Percentiles rank a stretch among this genome's conserved stretches.
phyloP scores from a whole-genome alignment of 2,329 filamentous ascomycete species.

The Paecilomyces formosus region DNA sequence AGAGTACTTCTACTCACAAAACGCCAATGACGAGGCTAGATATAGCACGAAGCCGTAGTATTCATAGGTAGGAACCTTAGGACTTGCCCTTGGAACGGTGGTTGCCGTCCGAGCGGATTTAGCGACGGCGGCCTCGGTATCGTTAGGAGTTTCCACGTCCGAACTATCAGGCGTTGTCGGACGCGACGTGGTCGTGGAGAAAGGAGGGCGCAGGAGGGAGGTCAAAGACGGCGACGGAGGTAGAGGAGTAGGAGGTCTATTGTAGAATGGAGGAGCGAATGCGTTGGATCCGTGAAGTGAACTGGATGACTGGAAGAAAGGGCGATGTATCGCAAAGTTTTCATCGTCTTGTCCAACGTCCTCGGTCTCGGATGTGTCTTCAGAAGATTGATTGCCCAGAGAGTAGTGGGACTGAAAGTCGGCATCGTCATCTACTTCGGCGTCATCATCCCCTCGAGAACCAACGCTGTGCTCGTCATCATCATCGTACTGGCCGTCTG shows the following conservation, averaged over 20 bases:
- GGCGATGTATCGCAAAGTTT: slow-evolving; percentile 24
- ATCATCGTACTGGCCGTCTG: slow-evolving; percentile 11
- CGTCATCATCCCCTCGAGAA: slow-evolving; percentile 20
- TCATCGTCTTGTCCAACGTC: slow-evolving; percentile 19
- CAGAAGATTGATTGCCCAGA: slow-evolving; percentile 30
- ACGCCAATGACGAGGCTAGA: slow-evolving; percentile 75
- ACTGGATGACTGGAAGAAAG: slow-evolving; percentile 33
- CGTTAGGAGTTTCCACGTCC: slow-evolving; percentile 66
- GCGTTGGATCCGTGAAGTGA: slow-evolving; percentile 36
- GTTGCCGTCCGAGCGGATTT: slow-evolving; percentile 52
- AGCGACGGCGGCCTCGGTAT: slow-evolving; percentile 54
- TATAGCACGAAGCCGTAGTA: slow-evolving; percentile 99
- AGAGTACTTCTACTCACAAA: slow-evolving; percentile 48
- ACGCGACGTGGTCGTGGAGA: slow-evolving; percentile 63
- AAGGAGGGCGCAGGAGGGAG: slow-evolving; percentile 70
- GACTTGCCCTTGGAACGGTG: slow-evolving; percentile 73
- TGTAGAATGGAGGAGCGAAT: slow-evolving; percentile 87
- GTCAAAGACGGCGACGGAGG: slow-evolving; percentile 90
- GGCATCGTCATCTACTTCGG: slow-evolving; percentile 31
- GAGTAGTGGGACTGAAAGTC: slow-evolving; percentile 42
- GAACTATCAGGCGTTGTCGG: slow-evolving; percentile 89
- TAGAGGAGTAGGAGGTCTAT: slow-evolving; percentile 86
- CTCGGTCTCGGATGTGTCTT: slow-evolving; percentile 25
- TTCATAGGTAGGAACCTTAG: slow-evolving; percentile 97
- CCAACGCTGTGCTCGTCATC: slow-evolving; percentile 21